Evolutionary conservation across 1,139 yeast species (phyloP).

Genomic region (Kazachstania sp.): DNA sequence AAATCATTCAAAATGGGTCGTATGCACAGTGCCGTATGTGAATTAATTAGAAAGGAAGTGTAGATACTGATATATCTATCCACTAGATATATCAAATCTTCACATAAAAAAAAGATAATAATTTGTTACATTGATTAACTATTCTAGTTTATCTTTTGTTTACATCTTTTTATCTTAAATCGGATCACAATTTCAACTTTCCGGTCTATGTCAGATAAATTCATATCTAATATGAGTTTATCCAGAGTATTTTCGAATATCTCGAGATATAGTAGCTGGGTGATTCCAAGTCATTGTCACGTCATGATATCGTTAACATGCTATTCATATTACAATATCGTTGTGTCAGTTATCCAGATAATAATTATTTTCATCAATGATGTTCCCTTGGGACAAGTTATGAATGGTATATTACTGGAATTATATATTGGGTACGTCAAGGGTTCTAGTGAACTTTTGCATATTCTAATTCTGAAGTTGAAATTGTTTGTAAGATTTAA

Average conservation of each 20-base stretch:
- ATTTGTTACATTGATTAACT: neutral
- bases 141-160: slow-evolving; percentile 5
- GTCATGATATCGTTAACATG: no score
- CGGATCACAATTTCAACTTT: slow-evolving; percentile 25
- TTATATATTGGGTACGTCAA: neutral
- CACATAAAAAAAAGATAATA: neutral
- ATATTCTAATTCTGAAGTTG: neutral
- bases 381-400: no score
- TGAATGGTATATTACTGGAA: neutral
- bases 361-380: no score
- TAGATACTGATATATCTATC: neutral
- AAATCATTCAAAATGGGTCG: slow-evolving; percentile 63
- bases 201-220: slow-evolving; percentile 26
- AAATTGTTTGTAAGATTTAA: slow-evolving; percentile 2
- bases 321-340: no score
- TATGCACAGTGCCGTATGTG: slow-evolving; percentile 71
- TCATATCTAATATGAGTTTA: neutral
- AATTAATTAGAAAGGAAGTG: neutral
- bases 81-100: neutral
- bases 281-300: slow-evolving; percentile 24
- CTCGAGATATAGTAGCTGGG: slow-evolving; percentile 29
- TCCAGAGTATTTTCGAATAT: neutral
- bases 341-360: no score
- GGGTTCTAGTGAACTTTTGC: no score
- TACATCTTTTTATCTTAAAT: slow-evolving; percentile 10